Conservation (phyloP, 129 eudicot genomes). For the Artemisia tridentata region DNA sequence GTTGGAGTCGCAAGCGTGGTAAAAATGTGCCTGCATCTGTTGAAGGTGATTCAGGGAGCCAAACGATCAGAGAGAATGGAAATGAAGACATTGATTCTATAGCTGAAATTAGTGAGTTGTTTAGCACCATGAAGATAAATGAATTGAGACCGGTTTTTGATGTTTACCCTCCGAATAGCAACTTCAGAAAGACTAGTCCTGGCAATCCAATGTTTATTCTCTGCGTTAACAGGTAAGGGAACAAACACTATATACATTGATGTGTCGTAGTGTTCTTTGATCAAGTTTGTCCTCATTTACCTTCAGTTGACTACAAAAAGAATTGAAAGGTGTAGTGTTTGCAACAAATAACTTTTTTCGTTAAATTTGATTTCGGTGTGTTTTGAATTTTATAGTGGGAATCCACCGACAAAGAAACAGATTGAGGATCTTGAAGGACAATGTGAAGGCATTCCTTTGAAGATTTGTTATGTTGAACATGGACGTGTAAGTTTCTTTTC, state of each 20-base stretch:
- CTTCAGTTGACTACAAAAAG: neutral
- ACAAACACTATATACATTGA: neutral
- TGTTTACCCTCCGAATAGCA: slow-evolving; percentile 85
- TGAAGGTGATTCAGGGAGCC: slow-evolving; percentile 22
- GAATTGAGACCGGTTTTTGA: slow-evolving; percentile 53
- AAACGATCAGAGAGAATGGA: slow-evolving; percentile 5
- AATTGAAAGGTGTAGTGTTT: no score
- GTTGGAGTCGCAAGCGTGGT: slow-evolving; percentile 50
- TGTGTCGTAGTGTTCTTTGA: neutral
- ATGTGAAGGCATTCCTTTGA: slow-evolving; percentile 47
- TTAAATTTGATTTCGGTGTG: neutral
- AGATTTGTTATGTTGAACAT: slow-evolving; percentile 66
- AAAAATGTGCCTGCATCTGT: slow-evolving; percentile 16
- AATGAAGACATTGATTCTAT: slow-evolving; percentile 25
- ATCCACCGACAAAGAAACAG: slow-evolving; percentile 58
- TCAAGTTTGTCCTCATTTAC: neutral
- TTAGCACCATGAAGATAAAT: slow-evolving; percentile 40
- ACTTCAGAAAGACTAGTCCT: slow-evolving; percentile 71
- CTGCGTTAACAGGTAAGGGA: slow-evolving; percentile 48
- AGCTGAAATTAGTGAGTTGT: slow-evolving; percentile 36
- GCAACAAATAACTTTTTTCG: no score
- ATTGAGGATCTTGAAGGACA: slow-evolving; percentile 55
- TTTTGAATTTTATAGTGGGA: slow-evolving; percentile 32
- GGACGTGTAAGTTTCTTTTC: slow-evolving; percentile 81
- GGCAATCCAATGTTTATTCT: slow-evolving; percentile 63